Percentiles rank a stretch among this genome's conserved stretches.
Evolutionary conservation across 1,284 basidiomycete species (phyloP).

Genomic region (Gymnopus androsaceus): DNA sequence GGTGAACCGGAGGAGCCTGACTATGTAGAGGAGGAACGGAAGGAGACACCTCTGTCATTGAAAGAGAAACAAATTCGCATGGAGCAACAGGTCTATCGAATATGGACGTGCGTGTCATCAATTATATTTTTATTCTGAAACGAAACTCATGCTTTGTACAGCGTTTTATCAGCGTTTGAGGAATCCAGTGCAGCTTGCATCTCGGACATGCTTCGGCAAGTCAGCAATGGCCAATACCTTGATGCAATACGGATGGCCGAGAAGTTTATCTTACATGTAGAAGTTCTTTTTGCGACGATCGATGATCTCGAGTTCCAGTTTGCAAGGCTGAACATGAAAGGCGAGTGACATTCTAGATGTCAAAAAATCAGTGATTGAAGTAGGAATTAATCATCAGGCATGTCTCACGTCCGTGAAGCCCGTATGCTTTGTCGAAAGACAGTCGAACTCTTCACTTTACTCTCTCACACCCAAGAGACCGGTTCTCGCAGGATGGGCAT

Average conservation of each 20-base stretch:
- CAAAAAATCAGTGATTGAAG: constrained; percentile 6
- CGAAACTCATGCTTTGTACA: constrained; percentile 29
- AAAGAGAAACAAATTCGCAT: constrained; percentile 92
- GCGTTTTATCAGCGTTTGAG: constrained; percentile 95
- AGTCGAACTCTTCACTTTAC: constrained; percentile 95
- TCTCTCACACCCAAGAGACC: constrained; percentile 95
- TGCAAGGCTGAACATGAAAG: constrained; percentile 48
- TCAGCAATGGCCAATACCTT: constrained; percentile 94
- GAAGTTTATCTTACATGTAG: constrained; percentile 97
- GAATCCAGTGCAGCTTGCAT: constrained; percentile 99
- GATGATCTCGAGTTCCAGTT: constrained; percentile 95
- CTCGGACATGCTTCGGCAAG: constrained; percentile 96
- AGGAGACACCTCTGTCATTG: constrained; percentile 81
- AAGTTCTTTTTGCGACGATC: constrained; percentile 95
- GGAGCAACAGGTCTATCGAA: constrained; percentile 97
- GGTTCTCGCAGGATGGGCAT: constrained; percentile 61
- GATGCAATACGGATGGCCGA: constrained; percentile 98
- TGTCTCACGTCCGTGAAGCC: constrained; percentile 97
- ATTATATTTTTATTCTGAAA: constrained; percentile 15
- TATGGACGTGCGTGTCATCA: constrained; percentile 82
- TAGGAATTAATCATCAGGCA: constrained; percentile 55
- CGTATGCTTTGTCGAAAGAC: constrained; percentile 99
- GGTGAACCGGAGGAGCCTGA: constrained; percentile 53
- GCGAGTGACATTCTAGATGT: neutral
- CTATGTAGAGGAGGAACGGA: constrained; percentile 74